Conservation (phyloP, 805 yeast species). For the Cyberlindnera suaveolens region DNA sequence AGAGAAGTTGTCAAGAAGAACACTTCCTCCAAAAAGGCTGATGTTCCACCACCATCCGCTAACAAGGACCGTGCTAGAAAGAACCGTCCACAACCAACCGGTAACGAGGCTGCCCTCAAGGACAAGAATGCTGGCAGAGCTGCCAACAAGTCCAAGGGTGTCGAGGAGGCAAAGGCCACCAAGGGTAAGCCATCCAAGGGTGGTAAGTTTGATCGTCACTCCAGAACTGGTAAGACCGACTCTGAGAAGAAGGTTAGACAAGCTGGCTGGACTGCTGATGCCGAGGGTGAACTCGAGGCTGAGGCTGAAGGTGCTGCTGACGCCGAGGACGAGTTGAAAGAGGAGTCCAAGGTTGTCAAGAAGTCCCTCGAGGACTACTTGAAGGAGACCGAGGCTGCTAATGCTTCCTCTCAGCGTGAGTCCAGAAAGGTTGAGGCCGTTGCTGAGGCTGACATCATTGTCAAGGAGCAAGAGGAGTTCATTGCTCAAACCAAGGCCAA, state of each 20-base stretch:
- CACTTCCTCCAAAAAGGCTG: conserved; percentile 84
- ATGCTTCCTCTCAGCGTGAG: conserved; percentile 39
- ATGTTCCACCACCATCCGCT: conserved; percentile 75
- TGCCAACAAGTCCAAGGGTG: conserved; percentile 43
- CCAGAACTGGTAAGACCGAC: conserved; percentile 79
- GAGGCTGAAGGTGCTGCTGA: conserved; percentile 51
- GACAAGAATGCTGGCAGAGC: conserved; percentile 65
- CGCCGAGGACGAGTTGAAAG: conserved; percentile 39
- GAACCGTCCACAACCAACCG: conserved; percentile 62
- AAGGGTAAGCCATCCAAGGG: conserved; percentile 38
- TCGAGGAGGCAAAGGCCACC: conserved; percentile 51
- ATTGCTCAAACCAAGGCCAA: conserved; percentile 57
- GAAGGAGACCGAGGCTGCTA: conserved; percentile 53
- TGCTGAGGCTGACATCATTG: conserved; percentile 51
- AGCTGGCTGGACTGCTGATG: conserved; percentile 82
- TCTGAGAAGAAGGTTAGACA: conserved; percentile 75
- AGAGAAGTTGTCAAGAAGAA: conserved; percentile 75
- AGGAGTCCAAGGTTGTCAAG: conserved; percentile 41
- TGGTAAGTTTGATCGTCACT: conserved; percentile 69
- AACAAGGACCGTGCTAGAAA: conserved; percentile 75
- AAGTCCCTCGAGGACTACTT: conserved; percentile 86
- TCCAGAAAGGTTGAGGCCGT: conserved; percentile 32
- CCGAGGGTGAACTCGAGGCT: conserved; percentile 60
- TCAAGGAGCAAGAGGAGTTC: conserved; percentile 57
- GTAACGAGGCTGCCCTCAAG: conserved; percentile 85